Evolutionary conservation across 23 red algal genomes (phyloP).

Genomic region (Gracilaria vermiculophylla): DNA sequence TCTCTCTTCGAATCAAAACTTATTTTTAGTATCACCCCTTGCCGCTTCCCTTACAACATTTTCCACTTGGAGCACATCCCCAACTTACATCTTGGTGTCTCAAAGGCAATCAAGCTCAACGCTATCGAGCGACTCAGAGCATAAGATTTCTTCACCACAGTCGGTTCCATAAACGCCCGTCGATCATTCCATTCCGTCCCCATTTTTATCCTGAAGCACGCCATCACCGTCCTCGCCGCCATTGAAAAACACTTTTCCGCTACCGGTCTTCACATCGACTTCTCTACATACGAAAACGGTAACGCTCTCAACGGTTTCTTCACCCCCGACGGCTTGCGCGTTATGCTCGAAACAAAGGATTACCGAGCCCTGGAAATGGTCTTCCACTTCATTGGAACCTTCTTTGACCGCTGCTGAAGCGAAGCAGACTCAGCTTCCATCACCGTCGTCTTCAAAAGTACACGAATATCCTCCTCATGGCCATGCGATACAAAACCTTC

Average conservation of each 20-base stretch:
- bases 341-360: not conserved
- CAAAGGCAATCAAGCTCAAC: not conserved
- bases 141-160: not conserved
- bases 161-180: not conserved
- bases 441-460: not conserved
- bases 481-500: slow-evolving; percentile 12
- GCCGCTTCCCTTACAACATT: not conserved
- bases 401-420: not conserved
- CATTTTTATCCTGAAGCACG: not conserved
- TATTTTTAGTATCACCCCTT: not conserved
- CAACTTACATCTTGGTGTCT: not conserved
- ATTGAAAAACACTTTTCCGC: not conserved
- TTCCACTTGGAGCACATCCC: not conserved
- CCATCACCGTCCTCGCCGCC: not conserved
- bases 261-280: not conserved
- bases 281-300: too few relatives aligned
- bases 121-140: not conserved
- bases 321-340: too few relatives aligned
- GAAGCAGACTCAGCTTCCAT: not conserved
- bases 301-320: too few relatives aligned
- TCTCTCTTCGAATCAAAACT: not conserved
- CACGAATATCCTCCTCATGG: not conserved
- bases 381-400: not conserved
- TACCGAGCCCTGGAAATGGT: not conserved
- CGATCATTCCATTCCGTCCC: not conserved